Evolutionary conservation across 805 yeast genomes (phyloP), one percentile per base, ranked within the genome.

Genomic region (Millerago galiae): DNA sequence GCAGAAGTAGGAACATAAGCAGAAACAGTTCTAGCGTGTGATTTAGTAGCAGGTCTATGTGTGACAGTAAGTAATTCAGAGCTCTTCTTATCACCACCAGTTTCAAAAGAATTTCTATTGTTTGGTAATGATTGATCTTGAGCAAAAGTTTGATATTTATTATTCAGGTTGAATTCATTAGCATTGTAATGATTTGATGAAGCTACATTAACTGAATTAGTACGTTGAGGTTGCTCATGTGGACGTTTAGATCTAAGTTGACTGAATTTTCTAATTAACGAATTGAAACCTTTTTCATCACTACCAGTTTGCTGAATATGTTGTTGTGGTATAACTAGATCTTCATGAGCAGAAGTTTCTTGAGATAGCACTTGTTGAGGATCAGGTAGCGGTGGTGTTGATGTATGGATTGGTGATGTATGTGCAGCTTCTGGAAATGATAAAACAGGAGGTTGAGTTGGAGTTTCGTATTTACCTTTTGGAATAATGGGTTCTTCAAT

Each of bases 341-440:
- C 47, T 42, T 66, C 32, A 59, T 65, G 37, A 64, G 69, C 40
- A 53, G 66, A 8, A 49, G 74, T 36, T 51, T 70, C 45, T 67
- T 75, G 30, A 64, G 74, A 7, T 63, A 66, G 48, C 55, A 72
- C 30, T 69, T 70, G 54, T 66, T 72, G 33, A 46, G 35, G 71
- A 61, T 53, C 65, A 54, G 66, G 58, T 2, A 58, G 45, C 32
- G 64, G 51, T 56, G 69, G 74, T 63, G 43, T 61, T 57, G 50
- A 64, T 60, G 50, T 69, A 73, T 7, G 74, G 65, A 28, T 70
- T 63, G 77, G 77, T 58, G 63, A 76, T 53, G 58, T 77, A 65
- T 66, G 75, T 43, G 62, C 74, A 66, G 59, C 69, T 61, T 68
- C 81, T 56, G 66, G 77, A 62, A 48, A 67, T 54, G 63, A 70